A percentile compares a stretch with the other conserved stretches of the same genome.
phyloP scores from a whole-genome alignment of 768 basidiomycete species.

The Russula virescens region DNA sequence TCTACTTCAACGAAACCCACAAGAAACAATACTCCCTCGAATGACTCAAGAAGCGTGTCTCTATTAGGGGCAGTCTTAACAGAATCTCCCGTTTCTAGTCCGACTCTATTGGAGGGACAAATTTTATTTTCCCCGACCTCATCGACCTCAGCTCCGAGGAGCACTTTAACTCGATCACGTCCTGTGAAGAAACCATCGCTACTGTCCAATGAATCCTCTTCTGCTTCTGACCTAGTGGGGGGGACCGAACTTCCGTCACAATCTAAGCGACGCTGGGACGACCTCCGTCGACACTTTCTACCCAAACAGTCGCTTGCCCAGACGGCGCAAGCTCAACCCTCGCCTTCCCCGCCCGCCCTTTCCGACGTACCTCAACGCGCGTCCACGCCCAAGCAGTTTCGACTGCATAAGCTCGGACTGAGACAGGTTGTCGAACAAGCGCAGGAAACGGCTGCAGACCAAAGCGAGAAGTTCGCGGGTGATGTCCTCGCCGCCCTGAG shows the following conservation, averaged over 20 bases:
- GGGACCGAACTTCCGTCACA: constrained; percentile 27
- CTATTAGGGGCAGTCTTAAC: constrained; percentile 1
- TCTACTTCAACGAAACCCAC: not conserved
- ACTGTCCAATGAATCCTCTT: constrained; percentile 17
- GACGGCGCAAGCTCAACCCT: constrained; percentile 20
- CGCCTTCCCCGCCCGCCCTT: constrained; percentile 12
- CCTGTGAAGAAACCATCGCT: constrained; percentile 21
- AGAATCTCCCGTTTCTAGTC: constrained; percentile 16
- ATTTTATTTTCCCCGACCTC: constrained; percentile 1
- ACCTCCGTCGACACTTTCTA: constrained; percentile 49
- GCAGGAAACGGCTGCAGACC: constrained; percentile 45
- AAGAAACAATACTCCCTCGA: not conserved
- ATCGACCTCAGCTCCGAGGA: not conserved
- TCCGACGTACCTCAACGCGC: constrained; percentile 11
- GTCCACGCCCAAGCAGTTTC: constrained; percentile 33
- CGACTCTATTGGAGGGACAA: not conserved
- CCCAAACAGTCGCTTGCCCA: constrained; percentile 29
- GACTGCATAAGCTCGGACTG: constrained; percentile 48
- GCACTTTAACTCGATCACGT: constrained; percentile 7
- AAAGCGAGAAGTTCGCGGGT: constrained; percentile 45
- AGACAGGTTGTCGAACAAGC: constrained; percentile 62
- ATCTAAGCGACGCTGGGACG: constrained; percentile 46
- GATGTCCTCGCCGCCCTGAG: constrained; percentile 55
- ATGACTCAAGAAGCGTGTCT: not conserved
- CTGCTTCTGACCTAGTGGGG: constrained; percentile 5